Evolutionary conservation across 345 rosid genomes (phyloP), one percentile per base, ranked within the genome.

Genomic region (Eucalyptus microcorys): DNA sequence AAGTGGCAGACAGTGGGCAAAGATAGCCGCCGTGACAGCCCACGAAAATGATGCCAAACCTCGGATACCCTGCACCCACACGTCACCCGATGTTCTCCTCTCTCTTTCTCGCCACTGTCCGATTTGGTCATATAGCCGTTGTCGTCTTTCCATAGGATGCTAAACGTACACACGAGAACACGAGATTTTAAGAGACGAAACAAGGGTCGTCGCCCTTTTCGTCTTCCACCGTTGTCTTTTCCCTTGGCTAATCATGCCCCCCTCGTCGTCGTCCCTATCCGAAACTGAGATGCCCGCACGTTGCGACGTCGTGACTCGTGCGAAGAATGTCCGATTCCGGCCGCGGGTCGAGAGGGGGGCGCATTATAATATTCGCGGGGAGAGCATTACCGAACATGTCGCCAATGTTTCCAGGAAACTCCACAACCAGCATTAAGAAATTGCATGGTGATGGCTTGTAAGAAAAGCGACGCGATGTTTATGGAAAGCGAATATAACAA

Each of bases 1-100:
- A 26, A 93, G 85, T 66, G 98, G 95, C 89, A 94, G 94, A 49
- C 94, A 91, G 34, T 94, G 87, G 88, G 90, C 93, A 87, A 94
- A 94, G 88, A 95, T 89, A 17, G 89, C 90, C 14, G 88, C 48
- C 30, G 91, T 76, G 84, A 76, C 15, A 40, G 84, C 47, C 47
- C 84, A 76, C 16, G 21, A 30, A 76, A 50, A 64, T 86, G 86
- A 15, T 49, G 84, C 6, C 30, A 21, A 76, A 6, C 84, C 84
- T 76, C 13, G 84, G 84, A 76, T 76, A 21, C 84, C 43, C 47
- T 76, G 84, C 14, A 40, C 47, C 84, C 30, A 8, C 26, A 40
- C 47, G 47, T 76, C 47, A 11, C 84, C 84, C 84, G 42, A 76
- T 40, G 84, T 22, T 21, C 83, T 40, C 83, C 12, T 42, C 47